These are phyloP conservation scores for Jasminum sambac DNA, from an alignment of 257 asterid species.

Conservation along the genomic window DNA sequence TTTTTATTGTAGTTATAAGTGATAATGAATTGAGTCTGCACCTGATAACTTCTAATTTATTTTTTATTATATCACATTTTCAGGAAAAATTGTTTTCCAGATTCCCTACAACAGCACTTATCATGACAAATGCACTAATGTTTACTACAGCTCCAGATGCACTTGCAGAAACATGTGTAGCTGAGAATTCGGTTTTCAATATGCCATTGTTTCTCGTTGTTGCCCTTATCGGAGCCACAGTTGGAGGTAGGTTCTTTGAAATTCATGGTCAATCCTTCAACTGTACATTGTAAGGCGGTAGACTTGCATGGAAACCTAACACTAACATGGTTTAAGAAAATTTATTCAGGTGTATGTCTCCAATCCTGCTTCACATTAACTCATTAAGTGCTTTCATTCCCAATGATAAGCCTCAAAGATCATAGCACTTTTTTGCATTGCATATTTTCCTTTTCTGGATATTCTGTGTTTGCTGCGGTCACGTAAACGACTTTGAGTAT, in stretches of 20 bases:
- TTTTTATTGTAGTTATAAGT: background rate
- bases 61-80: slow-evolving; percentile 20
- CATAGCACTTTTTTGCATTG: no score
- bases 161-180: slow-evolving; percentile 88
- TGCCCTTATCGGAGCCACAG: slow-evolving; percentile 91
- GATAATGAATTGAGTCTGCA: background rate
- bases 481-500: no score
- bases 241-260: slow-evolving; percentile 65
- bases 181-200: slow-evolving; percentile 48
- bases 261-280: background rate
- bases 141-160: slow-evolving; percentile 66
- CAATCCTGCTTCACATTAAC: no score
- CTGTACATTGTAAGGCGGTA: slow-evolving; percentile 12
- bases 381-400: no score
- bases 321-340: no score
- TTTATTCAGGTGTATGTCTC: no score
- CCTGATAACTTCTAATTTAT: background rate
- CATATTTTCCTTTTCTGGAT: no score
- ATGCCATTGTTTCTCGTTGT: slow-evolving; percentile 89
- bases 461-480: no score
- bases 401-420: no score
- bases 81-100: slow-evolving; percentile 46
- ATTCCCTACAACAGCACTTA: slow-evolving; percentile 39
- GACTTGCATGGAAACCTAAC: background rate
- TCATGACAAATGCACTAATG: slow-evolving; percentile 55